These are phyloP conservation scores for Crithidia fasciculata DNA, from an alignment of 208 protist genomes.

Conservation along the genomic window DNA sequence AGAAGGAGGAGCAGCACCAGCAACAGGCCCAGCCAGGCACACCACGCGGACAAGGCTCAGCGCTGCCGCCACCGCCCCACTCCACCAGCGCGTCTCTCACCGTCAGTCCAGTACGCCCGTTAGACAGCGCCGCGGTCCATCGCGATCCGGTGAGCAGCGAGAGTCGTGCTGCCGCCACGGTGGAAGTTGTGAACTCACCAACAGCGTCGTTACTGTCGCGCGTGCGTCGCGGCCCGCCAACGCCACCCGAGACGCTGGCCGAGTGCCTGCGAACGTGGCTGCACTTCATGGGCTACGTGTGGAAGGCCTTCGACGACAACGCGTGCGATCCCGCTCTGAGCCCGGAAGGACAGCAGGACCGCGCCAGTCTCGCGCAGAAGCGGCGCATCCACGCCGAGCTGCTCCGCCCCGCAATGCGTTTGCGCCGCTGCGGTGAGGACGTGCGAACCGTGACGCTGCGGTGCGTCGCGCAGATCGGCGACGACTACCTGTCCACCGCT, in stretches of 20 bases:
- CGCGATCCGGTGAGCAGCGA: slow-evolving; percentile 1
- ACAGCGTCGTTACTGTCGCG: not conserved
- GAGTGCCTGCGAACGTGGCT: slow-evolving; percentile 80
- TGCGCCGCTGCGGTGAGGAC: slow-evolving; percentile 33
- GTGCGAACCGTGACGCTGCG: slow-evolving; percentile 59
- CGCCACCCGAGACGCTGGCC: slow-evolving; percentile 40
- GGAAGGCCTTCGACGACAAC: slow-evolving; percentile 81
- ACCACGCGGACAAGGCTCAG: not conserved
- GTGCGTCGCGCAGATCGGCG: slow-evolving; percentile 80
- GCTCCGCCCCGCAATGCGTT: slow-evolving; percentile 47
- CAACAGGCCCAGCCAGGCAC: not conserved
- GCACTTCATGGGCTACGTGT: slow-evolving; percentile 86
- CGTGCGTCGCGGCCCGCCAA: not conserved
- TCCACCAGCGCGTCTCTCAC: not conserved
- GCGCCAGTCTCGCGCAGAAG: slow-evolving; percentile 64
- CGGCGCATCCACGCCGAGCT: slow-evolving; percentile 44
- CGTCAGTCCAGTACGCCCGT: not conserved
- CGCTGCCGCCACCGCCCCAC: not conserved
- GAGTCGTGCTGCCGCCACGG: not conserved
- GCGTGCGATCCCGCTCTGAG: slow-evolving; percentile 69
- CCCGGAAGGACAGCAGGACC: slow-evolving; percentile 24
- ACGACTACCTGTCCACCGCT: slow-evolving; percentile 49
- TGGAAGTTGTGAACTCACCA: not conserved
- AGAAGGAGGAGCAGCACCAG: not conserved
- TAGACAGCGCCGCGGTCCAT: not conserved